Evolutionary conservation across 78 protist genomes (phyloP).

Genomic region (Dictyostelium citrinum): DNA sequence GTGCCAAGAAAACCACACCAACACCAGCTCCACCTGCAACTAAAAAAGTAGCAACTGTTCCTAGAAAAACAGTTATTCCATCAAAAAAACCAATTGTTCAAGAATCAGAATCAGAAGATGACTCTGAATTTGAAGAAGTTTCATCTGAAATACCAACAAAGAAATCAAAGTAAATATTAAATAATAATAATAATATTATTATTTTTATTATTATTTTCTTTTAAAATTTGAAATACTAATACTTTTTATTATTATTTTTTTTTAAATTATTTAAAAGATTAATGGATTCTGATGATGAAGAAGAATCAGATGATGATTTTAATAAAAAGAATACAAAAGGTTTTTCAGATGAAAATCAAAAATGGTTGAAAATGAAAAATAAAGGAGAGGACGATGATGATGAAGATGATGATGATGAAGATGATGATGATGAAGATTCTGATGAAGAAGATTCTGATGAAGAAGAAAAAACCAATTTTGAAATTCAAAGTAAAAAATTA

Average conservation of each 20-base stretch:
- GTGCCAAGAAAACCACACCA: slow-evolving; percentile 24
- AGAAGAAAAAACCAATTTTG: slow-evolving; percentile 2
- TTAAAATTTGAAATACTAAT: not conserved
- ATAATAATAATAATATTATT: not conserved
- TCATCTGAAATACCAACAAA: not conserved
- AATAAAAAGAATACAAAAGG: slow-evolving; percentile 3
- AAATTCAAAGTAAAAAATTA: not conserved
- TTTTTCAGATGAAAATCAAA: slow-evolving; percentile 68
- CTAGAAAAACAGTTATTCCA: not conserved
- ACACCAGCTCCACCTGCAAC: not conserved
- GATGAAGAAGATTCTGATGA: slow-evolving; percentile 15
- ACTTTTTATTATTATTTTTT: not conserved
- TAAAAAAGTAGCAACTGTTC: not conserved
- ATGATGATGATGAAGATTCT: slow-evolving; percentile 18
- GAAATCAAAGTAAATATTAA: not conserved
- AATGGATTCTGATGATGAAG: slow-evolving; percentile 41
- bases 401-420: slow-evolving; percentile 56
- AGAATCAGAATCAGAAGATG: not conserved
- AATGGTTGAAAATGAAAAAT: slow-evolving; percentile 33
- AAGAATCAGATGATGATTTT: slow-evolving; percentile 47
- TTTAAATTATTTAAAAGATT: not conserved
- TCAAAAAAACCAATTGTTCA: not conserved
- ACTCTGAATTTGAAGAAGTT: not conserved
- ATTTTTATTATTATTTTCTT: not conserved
- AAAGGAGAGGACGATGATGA: slow-evolving; percentile 59